Evolutionary conservation across 1,284 basidiomycete species (phyloP).

Genomic region (Sutorius eximius): DNA sequence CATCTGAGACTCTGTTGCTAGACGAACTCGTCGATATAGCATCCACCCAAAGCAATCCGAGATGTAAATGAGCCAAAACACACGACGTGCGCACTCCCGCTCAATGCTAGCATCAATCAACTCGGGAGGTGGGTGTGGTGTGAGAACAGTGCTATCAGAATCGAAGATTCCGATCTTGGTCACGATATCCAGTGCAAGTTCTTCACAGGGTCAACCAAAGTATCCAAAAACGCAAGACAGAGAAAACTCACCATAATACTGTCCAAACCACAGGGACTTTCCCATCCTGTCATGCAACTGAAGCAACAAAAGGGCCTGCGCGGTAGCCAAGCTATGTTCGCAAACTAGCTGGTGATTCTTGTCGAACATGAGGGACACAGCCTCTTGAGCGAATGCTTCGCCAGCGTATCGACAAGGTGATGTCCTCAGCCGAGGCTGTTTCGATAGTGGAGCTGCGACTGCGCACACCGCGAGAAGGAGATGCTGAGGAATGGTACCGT

Average conservation of each 20-base stretch:
- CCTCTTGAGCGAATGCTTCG: constrained; percentile 66
- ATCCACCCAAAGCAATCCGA: constrained; percentile 51
- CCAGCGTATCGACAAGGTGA: constrained; percentile 64
- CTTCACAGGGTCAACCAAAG: constrained; percentile 38
- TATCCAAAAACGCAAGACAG: constrained; percentile 4
- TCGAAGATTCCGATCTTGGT: constrained; percentile 61
- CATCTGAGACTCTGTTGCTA: constrained; percentile 54
- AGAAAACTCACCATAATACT: constrained; percentile 29
- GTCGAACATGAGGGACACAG: constrained; percentile 69
- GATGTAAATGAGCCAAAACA: constrained; percentile 75
- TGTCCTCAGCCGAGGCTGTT: constrained; percentile 59
- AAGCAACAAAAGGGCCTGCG: constrained; percentile 70
- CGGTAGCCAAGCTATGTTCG: constrained; percentile 57
- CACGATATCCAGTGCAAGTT: constrained; percentile 64
- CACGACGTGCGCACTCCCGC: constrained; percentile 68
- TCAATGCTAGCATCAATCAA: constrained; percentile 61
- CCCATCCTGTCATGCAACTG: constrained; percentile 65
- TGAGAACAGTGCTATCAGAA: constrained; percentile 55
- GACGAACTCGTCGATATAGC: constrained; percentile 49
- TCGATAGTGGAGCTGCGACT: constrained; percentile 70
- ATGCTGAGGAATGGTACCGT: constrained; percentile 63
- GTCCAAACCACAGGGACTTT: constrained; percentile 39
- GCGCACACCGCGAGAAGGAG: constrained; percentile 73
- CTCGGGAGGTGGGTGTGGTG: constrained; percentile 49
- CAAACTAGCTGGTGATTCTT: constrained; percentile 53